These are phyloP conservation scores for Auriscalpium microsporum DNA, from an alignment of 768 basidiomycete genomes.

Conservation along the genomic window DNA sequence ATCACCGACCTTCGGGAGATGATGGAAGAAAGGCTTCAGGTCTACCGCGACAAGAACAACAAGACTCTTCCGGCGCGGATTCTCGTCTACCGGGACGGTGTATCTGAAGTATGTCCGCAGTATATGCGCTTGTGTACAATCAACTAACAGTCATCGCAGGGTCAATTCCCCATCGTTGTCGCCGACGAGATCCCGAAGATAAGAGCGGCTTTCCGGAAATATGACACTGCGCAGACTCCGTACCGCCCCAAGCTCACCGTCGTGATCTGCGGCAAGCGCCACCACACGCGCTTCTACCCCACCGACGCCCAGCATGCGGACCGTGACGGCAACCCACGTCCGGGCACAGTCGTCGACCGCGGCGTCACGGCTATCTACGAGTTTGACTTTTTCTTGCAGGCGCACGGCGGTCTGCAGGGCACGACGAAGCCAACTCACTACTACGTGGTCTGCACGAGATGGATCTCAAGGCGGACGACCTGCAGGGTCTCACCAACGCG, in stretches of 20 bases:
- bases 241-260: slow-evolving; percentile 44
- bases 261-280: slow-evolving; percentile 49
- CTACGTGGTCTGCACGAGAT: slow-evolving; percentile 47
- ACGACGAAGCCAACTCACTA: slow-evolving; percentile 48
- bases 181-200: slow-evolving; percentile 37
- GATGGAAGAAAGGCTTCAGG: slow-evolving; percentile 38
- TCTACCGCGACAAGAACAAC: slow-evolving; percentile 29
- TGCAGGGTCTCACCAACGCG: slow-evolving; percentile 48
- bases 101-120: slow-evolving; percentile 51
- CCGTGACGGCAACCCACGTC: slow-evolving; percentile 39
- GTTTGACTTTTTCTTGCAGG: slow-evolving; percentile 50
- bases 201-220: slow-evolving; percentile 31
- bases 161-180: slow-evolving; percentile 41
- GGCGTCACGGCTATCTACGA: slow-evolving; percentile 47
- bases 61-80: slow-evolving; percentile 35
- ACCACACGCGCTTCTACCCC: slow-evolving; percentile 51
- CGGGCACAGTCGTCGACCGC: slow-evolving; percentile 47
- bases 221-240: slow-evolving; percentile 25
- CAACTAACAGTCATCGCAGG: slow-evolving; percentile 20
- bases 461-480: slow-evolving; percentile 36
- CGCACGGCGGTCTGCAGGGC: slow-evolving; percentile 38
- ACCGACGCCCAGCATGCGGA: slow-evolving; percentile 35
- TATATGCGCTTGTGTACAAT: neutral
- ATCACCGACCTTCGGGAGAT: slow-evolving; percentile 39
- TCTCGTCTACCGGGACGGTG: slow-evolving; percentile 64